Percentiles rank a stretch among this genome's conserved stretches.
phyloP scores from a whole-genome alignment of 225 moss, liverwort and hornwort genomes.

The Climacium dendroides region DNA sequence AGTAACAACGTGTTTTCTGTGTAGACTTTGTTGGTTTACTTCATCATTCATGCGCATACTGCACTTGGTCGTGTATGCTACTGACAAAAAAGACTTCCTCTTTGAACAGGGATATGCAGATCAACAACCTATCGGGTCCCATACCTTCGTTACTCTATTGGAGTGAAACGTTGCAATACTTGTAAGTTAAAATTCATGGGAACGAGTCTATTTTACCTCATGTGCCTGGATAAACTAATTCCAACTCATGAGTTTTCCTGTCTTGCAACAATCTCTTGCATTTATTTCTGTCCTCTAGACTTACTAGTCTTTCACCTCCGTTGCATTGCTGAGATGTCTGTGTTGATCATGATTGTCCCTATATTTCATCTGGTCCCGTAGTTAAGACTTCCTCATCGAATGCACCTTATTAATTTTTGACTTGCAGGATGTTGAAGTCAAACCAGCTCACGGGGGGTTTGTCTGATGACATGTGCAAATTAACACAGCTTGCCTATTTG shows the following conservation, averaged over 20 bases:
- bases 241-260: neutral
- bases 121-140: constrained; percentile 42
- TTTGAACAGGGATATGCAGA: constrained; percentile 40
- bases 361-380: neutral
- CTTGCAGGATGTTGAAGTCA: constrained; percentile 36
- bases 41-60: neutral
- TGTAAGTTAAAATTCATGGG: constrained; percentile 11
- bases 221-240: neutral
- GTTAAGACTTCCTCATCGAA: neutral
- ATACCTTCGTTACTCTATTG: constrained; percentile 54
- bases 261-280: neutral
- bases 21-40: neutral
- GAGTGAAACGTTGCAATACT: constrained; percentile 42
- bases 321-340: neutral
- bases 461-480: constrained; percentile 44
- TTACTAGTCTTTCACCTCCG: neutral
- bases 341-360: neutral
- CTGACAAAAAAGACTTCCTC: neutral
- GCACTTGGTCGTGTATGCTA: neutral
- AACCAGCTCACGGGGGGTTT: constrained; percentile 40
- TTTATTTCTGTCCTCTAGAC: too few species aligned
- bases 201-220: neutral
- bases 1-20: neutral
- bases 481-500: constrained; percentile 47
- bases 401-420: neutral